Base-by-base conservation (phyloP, 805 yeast genomes). In the Cyberlindnera mrakii region DNA sequence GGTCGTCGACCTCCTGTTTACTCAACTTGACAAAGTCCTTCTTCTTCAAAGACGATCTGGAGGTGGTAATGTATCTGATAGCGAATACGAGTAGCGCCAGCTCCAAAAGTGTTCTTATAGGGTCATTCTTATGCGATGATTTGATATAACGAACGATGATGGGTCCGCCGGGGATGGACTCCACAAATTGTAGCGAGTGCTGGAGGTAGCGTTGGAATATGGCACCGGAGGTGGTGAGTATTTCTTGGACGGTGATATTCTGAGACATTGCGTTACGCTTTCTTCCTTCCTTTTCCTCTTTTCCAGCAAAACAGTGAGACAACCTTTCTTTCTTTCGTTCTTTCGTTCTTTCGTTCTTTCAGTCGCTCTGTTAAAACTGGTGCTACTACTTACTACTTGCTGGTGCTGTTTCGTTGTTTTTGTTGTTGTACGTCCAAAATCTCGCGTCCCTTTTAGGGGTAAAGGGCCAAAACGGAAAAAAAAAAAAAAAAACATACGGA, bases 121-220 rank as follows among this genome's bases (percentile, higher is more conserved):
- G 99, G 62, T 93, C 99, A 64, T 93, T 79, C 62, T 88, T 89
- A 61, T 90, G 90, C 3, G 97, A 88, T 11, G 89, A 80, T 50
- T 73, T 74, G 56, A 93, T 82, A 63, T 93, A 93, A 44, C 89
- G 66, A 29, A 82, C 66, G 6, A 82, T 57, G 43, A 77, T 66
- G 36, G 65, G 67, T 14, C 85, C 84, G 43, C 85, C 85, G 2
- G 86, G 86, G 27, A 58, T 40, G 33, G 47, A 16, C 34, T 57
- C 60, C 10, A 54, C 40, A 33, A 49, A 51, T 3, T 43, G 37
- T 2, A 46, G 46, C 6, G 46, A 14, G 13, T 40, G 35, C 1
- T n/a, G 19, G 16, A 44, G 35, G 29, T 39, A 48, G 4, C 44
- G 41, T 17, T 25, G 40, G 11, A 43, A 20, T 29, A 37, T 37